A percentile compares a stretch with the other conserved stretches of the same genome.
These are phyloP conservation scores for Trichoderma gracile DNA, from an alignment of 2,329 filamentous ascomycete species.

Conservation along the genomic window DNA sequence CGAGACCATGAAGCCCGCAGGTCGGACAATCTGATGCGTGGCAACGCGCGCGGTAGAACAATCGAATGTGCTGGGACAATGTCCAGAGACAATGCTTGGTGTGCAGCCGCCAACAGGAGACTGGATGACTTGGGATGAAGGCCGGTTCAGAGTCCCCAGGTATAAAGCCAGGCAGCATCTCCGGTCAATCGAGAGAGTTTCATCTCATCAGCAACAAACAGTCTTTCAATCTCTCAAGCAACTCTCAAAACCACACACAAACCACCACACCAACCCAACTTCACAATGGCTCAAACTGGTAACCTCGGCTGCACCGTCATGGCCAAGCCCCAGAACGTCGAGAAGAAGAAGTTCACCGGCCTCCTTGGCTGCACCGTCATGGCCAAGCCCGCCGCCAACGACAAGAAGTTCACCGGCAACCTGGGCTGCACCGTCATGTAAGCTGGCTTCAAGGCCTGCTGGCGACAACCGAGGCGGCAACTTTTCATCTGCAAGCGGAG, in stretches of 20 bases:
- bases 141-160: too few relatives aligned
- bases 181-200: background rate
- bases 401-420: background rate
- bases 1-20: too few relatives aligned
- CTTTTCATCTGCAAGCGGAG: too few relatives aligned
- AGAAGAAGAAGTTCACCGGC: background rate
- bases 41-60: background rate
- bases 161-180: background rate
- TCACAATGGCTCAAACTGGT: conserved; percentile 1
- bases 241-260: background rate
- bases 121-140: background rate
- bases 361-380: conserved; percentile 10
- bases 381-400: background rate
- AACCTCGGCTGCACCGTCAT: conserved; percentile 5
- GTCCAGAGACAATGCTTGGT: background rate
- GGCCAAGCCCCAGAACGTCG: background rate
- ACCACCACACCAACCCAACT: background rate
- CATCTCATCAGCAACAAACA: background rate
- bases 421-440: conserved; percentile 37
- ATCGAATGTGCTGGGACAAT: background rate
- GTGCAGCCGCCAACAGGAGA: too few relatives aligned
- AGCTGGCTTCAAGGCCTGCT: conserved; percentile 21
- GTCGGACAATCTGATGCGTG: background rate
- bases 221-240: background rate
- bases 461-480: background rate